Percentiles rank a stretch among this genome's conserved stretches.
phyloP scores from a whole-genome alignment of 768 basidiomycete species.

The Hortiboletus flavorubellus region DNA sequence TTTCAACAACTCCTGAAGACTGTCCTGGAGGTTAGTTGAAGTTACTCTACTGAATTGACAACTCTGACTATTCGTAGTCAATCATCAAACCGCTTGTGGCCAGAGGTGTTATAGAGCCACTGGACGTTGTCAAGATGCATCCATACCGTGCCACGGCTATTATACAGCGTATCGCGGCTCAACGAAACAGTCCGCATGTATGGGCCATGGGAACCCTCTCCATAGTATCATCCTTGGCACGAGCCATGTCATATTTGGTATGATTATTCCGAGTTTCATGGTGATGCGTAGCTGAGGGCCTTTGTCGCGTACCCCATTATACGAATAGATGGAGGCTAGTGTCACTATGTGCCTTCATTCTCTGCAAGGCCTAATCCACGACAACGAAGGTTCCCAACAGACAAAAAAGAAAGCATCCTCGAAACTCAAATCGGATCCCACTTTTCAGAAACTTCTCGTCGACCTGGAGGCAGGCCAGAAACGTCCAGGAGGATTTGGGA shows the following conservation, averaged over 20 bases:
- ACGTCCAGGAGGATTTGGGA: slow-evolving; percentile 44
- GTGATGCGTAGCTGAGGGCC: not conserved
- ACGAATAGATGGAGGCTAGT: slow-evolving; percentile 73
- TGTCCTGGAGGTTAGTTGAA: slow-evolving; percentile 65
- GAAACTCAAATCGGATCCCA: slow-evolving; percentile 49
- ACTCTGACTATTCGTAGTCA: slow-evolving; percentile 22
- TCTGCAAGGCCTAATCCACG: slow-evolving; percentile 50
- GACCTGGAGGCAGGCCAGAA: slow-evolving; percentile 62
- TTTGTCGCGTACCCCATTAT: not conserved
- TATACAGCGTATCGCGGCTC: slow-evolving; percentile 36
- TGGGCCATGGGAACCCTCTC: slow-evolving; percentile 54
- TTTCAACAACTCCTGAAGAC: slow-evolving; percentile 66
- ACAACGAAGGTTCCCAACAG: slow-evolving; percentile 29
- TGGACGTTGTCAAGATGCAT: slow-evolving; percentile 64
- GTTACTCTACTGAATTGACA: not conserved
- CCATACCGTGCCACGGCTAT: slow-evolving; percentile 55
- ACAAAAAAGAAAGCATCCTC: slow-evolving; percentile 38
- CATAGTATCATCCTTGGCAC: slow-evolving; percentile 58
- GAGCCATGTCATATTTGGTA: slow-evolving; percentile 88
- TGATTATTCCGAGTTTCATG: slow-evolving; percentile 19
- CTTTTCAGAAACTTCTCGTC: slow-evolving; percentile 61
- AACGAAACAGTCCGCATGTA: slow-evolving; percentile 33
- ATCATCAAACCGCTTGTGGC: slow-evolving; percentile 35
- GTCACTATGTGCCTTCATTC: slow-evolving; percentile 71
- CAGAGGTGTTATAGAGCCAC: slow-evolving; percentile 43